Conservation (phyloP, 768 basidiomycete genomes). For the Cubamyces sp. region DNA sequence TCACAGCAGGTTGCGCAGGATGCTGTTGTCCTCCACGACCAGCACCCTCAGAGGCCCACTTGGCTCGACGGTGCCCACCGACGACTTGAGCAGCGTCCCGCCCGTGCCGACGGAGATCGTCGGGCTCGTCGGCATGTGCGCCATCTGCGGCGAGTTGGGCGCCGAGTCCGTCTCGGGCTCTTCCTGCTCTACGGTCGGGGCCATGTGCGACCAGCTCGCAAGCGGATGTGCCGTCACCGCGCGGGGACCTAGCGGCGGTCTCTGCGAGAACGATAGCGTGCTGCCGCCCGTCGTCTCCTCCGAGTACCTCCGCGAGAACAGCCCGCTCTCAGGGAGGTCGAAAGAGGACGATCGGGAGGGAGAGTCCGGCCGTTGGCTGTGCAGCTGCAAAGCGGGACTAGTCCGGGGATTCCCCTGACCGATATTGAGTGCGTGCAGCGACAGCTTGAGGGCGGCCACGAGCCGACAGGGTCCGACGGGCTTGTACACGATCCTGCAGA, state of each 20-base stretch:
- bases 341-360: conserved; percentile 13
- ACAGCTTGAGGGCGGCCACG: conserved; percentile 64
- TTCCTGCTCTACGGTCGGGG: conserved; percentile 40
- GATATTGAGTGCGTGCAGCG: conserved; percentile 59
- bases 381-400: conserved; percentile 12
- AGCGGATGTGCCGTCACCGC: conserved; percentile 52
- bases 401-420: conserved; percentile 38
- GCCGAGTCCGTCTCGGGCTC: conserved; percentile 33
- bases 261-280: conserved; percentile 23
- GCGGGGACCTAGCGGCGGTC: conserved; percentile 60
- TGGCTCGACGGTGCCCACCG: conserved; percentile 54
- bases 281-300: conserved; percentile 40
- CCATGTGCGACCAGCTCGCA: conserved; percentile 40
- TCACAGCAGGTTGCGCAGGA: conserved; percentile 82
- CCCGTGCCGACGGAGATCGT: conserved; percentile 60
- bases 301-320: conserved; percentile 47
- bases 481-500: conserved; percentile 88
- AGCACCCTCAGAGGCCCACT: conserved; percentile 64
- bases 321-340: conserved; percentile 6
- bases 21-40: conserved; percentile 89
- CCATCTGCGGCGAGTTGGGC: conserved; percentile 22
- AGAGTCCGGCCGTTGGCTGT: conserved; percentile 7
- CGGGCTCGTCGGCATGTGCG: conserved; percentile 36
- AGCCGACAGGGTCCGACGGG: conserved; percentile 84
- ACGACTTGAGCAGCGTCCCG: conserved; percentile 72